Percentiles rank a stretch among this genome's conserved stretches.
Conservation (phyloP, 2,329 filamentous ascomycete genomes). For the Apiospora kogelbergensis region DNA sequence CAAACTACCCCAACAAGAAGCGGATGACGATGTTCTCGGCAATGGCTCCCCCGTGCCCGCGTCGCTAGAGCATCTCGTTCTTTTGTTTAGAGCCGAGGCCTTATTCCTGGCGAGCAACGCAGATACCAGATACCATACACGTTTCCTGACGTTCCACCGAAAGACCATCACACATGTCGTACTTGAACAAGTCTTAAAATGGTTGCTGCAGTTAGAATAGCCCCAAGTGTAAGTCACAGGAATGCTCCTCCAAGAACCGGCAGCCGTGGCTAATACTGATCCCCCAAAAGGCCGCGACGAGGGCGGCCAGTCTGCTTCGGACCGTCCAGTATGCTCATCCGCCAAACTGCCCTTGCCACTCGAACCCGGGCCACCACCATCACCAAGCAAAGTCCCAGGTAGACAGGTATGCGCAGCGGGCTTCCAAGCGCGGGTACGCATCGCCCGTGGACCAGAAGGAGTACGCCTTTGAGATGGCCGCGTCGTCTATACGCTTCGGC, state of each 20-base stretch:
- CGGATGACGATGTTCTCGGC: neutral
- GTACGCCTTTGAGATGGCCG: conserved; percentile 99
- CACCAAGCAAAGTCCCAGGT: conserved; percentile 49
- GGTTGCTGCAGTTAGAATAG: conserved; percentile 33
- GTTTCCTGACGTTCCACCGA: neutral
- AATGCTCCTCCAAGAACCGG: neutral
- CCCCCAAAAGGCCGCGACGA: conserved; percentile 51
- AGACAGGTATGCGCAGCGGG: conserved; percentile 41
- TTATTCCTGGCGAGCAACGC: neutral
- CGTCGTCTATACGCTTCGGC: conserved; percentile 90
- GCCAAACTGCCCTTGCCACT: conserved; percentile 87
- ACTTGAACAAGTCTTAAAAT: conserved; percentile 18
- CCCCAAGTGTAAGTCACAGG: conserved; percentile 34
- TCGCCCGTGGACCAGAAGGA: conserved; percentile 82
- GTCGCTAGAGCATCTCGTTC: conserved; percentile 5
- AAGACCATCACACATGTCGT: neutral
- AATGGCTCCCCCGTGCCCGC: neutral
- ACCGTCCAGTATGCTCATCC: conserved; percentile 92
- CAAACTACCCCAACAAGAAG: conserved; percentile 10
- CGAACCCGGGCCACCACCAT: conserved; percentile 73
- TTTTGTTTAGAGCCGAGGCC: conserved; percentile 6
- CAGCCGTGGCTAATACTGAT: neutral
- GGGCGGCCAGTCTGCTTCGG: conserved; percentile 72
- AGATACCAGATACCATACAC: too few species aligned
- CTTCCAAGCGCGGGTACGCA: conserved; percentile 57